Conservation (phyloP, 2,329 filamentous ascomycete genomes). For the Teratosphaeriaceae sp. region DNA sequence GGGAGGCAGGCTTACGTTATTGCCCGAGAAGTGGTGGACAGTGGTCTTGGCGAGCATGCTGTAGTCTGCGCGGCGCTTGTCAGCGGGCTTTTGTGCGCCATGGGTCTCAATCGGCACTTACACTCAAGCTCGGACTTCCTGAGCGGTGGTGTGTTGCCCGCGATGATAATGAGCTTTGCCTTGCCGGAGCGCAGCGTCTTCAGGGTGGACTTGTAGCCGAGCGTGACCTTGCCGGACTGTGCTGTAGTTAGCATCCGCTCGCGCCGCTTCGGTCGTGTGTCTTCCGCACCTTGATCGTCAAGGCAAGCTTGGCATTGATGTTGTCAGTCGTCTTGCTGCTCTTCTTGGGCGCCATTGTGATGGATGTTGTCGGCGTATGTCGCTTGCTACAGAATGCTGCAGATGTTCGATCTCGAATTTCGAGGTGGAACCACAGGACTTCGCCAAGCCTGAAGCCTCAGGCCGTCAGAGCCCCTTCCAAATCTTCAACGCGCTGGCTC, state of each 20-base stretch:
- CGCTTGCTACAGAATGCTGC: background rate
- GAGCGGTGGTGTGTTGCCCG: slow-evolving; percentile 94
- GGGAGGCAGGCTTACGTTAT: slow-evolving; percentile 74
- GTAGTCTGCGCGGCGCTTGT: slow-evolving; percentile 50
- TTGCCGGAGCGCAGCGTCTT: slow-evolving; percentile 92
- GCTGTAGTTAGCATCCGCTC: slow-evolving; percentile 9
- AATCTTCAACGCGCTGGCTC: too few relatives aligned
- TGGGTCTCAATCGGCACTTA: slow-evolving; percentile 23
- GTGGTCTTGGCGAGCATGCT: slow-evolving; percentile 87
- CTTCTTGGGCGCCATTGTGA: slow-evolving; percentile 67
- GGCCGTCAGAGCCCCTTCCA: too few relatives aligned
- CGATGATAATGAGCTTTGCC: slow-evolving; percentile 96
- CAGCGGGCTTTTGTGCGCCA: slow-evolving; percentile 4
- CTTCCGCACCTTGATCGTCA: slow-evolving; percentile 29
- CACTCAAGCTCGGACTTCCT: slow-evolving; percentile 91
- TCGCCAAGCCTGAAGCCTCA: too few relatives aligned
- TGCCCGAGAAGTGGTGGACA: slow-evolving; percentile 96
- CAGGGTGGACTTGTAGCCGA: slow-evolving; percentile 84
- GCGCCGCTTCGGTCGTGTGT: background rate
- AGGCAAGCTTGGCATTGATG: slow-evolving; percentile 63
- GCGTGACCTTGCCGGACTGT: slow-evolving; percentile 58
- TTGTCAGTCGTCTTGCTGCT: slow-evolving; percentile 80
- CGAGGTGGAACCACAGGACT: background rate
- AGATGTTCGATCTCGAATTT: background rate
- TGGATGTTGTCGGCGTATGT: slow-evolving; percentile 1